Evolutionary conservation across 83 land plant genomes (phyloP), one percentile per base, ranked within the genome.

Genomic region (Picea mariana): DNA sequence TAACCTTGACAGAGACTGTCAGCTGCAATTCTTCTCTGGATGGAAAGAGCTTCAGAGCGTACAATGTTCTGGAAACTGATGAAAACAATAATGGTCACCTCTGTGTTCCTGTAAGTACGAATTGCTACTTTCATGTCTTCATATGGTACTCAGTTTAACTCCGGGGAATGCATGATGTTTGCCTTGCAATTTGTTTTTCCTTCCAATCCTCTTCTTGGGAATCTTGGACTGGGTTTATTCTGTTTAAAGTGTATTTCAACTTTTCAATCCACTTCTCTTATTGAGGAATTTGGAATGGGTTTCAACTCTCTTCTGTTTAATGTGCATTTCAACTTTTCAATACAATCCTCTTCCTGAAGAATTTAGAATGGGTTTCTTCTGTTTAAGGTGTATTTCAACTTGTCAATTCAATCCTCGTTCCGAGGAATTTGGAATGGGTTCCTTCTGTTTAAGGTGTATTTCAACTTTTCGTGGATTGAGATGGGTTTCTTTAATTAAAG

Each of bases 1-100:
- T 42, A 42, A 42, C 44, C 31, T 81, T 67, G 72, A 85, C 79
- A 17, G 85, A 80, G 58, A 79, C 86, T 3, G 58, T 68, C 83
- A 81, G 31, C 31, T 27, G 31, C 31, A 27, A 27, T 27, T 27
- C 31, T 27, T 27, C 31, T 27, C 31, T 27, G 31, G 31, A 27
- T 27, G 31, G 31, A 27, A 27, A 27, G 31, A 27, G 31, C 31
- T 27, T 27, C 31, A 27, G 31, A 27, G 31, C 31, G 31, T 27
- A 27, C 31, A 27, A 27, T 27, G 31, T 27, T 27, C 31, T 27
- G 31, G 31, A 27, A 27, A 27, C 31, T 27, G 31, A 27, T 27
- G 31, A 27, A 27, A 27, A 27, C 31, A 27, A 27, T 27, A 27
- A 27, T 27, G 31, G 31, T 27, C 31, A 27, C 31, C 31, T 27